A percentile compares a stretch with the other conserved stretches of the same genome.
Conservation (phyloP, 1,284 basidiomycete species). For the Chiua sp. region DNA sequence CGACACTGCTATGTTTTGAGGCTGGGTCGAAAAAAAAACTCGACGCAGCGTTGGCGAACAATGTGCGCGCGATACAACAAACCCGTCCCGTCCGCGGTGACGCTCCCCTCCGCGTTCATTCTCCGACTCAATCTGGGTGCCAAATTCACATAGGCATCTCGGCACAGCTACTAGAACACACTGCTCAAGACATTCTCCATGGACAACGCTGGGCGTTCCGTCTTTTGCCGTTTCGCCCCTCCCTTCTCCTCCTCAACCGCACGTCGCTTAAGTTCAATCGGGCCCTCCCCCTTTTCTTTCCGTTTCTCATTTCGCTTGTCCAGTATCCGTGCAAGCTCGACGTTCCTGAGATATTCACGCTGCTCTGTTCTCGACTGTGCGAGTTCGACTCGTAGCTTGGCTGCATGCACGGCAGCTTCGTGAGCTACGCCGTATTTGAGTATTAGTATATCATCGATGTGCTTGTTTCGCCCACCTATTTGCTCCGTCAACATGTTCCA, state of each 20-base stretch:
- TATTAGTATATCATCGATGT: constrained; percentile 1
- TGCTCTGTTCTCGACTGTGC: constrained; percentile 91
- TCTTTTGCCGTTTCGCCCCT: constrained; percentile 20
- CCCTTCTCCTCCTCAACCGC: constrained; percentile 38
- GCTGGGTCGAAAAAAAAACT: constrained; percentile 55
- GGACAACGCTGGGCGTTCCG: constrained; percentile 40
- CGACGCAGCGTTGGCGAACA: constrained; percentile 59
- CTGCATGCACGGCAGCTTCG: constrained; percentile 89
- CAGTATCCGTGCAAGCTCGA: constrained; percentile 92
- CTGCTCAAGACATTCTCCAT: constrained; percentile 57
- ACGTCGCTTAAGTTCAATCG: constrained; percentile 28
- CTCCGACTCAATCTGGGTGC: constrained; percentile 51
- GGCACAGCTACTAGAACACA: constrained; percentile 50
- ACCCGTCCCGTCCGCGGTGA: constrained; percentile 21
- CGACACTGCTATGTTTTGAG: constrained; percentile 61
- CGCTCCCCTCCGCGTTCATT: constrained; percentile 40
- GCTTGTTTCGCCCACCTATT: constrained; percentile 73
- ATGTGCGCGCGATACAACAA: constrained; percentile 71
- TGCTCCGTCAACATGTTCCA: constrained; percentile 99
- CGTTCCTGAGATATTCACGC: constrained; percentile 92
- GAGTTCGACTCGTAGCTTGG: constrained; percentile 89
- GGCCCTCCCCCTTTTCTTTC: constrained; percentile 55
- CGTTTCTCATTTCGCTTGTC: constrained; percentile 85
- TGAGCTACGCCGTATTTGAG: constrained; percentile 65
- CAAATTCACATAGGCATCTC: constrained; percentile 20